Evolutionary conservation across 169 alveolate genomes (phyloP).

Genomic region (Cryptosporidium viatorum): DNA sequence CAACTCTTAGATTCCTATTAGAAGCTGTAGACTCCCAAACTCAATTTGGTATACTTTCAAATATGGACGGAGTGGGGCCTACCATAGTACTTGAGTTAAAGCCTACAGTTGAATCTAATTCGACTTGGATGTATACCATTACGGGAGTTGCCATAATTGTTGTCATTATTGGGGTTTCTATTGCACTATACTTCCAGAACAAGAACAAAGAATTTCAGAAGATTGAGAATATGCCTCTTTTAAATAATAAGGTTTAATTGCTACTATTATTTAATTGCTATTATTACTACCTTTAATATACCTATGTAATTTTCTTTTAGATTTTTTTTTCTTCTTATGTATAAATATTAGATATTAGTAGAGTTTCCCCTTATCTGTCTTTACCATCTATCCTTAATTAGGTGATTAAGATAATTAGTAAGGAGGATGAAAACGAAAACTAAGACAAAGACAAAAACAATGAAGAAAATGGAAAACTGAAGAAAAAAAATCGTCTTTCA

Average conservation of each 20-base stretch:
- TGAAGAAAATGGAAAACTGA: too few species aligned
- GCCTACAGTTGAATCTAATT: slow-evolving; percentile 44
- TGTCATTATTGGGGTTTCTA: slow-evolving; percentile 62
- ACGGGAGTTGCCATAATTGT: slow-evolving; percentile 48
- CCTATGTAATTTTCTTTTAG: neutral
- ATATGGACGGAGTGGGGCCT: slow-evolving; percentile 67
- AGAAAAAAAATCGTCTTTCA: too few species aligned
- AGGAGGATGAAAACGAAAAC: too few species aligned
- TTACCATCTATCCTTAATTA: too few species aligned
- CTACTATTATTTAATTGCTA: neutral
- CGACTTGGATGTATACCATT: slow-evolving; percentile 70
- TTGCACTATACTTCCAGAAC: slow-evolving; percentile 67
- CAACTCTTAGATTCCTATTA: slow-evolving; percentile 27
- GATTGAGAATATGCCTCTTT: slow-evolving; percentile 27
- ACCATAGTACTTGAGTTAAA: slow-evolving; percentile 14
- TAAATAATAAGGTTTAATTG: slow-evolving; percentile 45
- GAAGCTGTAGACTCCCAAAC: slow-evolving; percentile 24
- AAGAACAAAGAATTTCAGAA: slow-evolving; percentile 36
- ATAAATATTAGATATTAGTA: too few species aligned
- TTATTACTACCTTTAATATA: neutral
- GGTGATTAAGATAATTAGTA: too few species aligned
- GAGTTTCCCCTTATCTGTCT: too few species aligned
- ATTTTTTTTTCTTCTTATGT: too few species aligned
- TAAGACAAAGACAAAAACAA: too few species aligned
- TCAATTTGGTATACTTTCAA: slow-evolving; percentile 54